Base-by-base conservation (phyloP, 2,329 filamentous ascomycete genomes). In the Polychaeton citri region DNA sequence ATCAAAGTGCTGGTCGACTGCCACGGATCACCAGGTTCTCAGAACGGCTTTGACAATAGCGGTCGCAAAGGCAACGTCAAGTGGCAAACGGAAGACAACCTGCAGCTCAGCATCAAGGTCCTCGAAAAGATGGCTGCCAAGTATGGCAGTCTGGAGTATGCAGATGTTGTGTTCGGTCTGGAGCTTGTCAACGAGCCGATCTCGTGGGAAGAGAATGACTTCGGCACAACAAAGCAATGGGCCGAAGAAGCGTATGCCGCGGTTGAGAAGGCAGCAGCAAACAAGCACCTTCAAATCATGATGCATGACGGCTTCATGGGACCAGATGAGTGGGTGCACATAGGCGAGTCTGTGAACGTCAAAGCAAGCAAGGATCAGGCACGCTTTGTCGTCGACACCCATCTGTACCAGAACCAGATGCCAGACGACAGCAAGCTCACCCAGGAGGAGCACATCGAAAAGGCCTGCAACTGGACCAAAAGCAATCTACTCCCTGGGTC, bases 1-100 rank as follows among this genome's bases (percentile, higher is more conserved):
- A 48, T 69, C 30, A 63, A 66, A 47, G 60, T 71, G 8, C 61
- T 66, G 45, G 60, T 72, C 17, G 68, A 71, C 43, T 55, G 66
- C n/a, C 67, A 70, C 44, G 66, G 61, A 21, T 62, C 63, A 3
- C 66, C 66, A 12, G 61, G 61, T 16, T 63, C 56, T 3, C 66
- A 71, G 43, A 71, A 71, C 43, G 69, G 68, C 8, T 70, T 67
- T 41, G 58, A 58, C 21, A 49, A 52, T 39, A 54, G 47, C 26
- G 54, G 53, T 9, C 43, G 36, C 5, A 30, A 30, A 12, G 50
- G 45, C 3, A 26, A 30, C 6, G 45, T 51, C 15, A 21, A 44
- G 13, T 58, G 55, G 55, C 52, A 56, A 42, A 34, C 31, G 3
- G 37, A 24, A 39, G 9, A 44, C 40, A 62, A 58, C 37, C 48